Percentiles rank a stretch among this genome's conserved stretches.
These are phyloP conservation scores for Neopestalotiopsis rosae DNA, from an alignment of 2,329 filamentous ascomycete species.

Conservation along the genomic window DNA sequence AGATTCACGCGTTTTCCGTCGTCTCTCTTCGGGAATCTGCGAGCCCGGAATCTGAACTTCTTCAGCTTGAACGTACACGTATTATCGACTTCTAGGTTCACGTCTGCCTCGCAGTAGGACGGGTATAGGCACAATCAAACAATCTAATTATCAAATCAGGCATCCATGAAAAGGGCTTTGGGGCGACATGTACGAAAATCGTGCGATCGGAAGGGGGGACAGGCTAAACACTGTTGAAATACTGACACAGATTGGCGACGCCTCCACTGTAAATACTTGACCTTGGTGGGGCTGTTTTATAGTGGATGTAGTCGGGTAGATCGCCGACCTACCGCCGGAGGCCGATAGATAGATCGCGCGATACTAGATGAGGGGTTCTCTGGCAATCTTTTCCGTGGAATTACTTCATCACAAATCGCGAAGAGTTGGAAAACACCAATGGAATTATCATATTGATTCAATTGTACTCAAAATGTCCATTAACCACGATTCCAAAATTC, in stretches of 20 bases:
- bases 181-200: too few species aligned
- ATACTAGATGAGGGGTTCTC: not conserved
- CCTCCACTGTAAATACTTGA: not conserved
- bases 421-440: not conserved
- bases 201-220: too few species aligned
- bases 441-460: not conserved
- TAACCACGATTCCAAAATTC: conserved; percentile 32
- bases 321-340: not conserved
- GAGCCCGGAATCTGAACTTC: too few species aligned
- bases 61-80: too few species aligned
- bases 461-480: not conserved
- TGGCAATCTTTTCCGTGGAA: not conserved
- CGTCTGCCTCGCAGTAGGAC: too few species aligned
- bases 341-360: not conserved
- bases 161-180: too few species aligned
- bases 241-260: not conserved
- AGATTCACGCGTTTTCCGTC: too few species aligned
- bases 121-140: too few species aligned
- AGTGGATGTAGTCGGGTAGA: not conserved
- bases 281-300: not conserved
- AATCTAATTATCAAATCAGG: too few species aligned
- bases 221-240: too few species aligned
- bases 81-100: too few species aligned
- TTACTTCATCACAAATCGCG: not conserved
- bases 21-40: too few species aligned